These are phyloP conservation scores for Ceratocystis diversiconidia DNA, from an alignment of 2,329 filamentous ascomycete species.

Conservation along the genomic window DNA sequence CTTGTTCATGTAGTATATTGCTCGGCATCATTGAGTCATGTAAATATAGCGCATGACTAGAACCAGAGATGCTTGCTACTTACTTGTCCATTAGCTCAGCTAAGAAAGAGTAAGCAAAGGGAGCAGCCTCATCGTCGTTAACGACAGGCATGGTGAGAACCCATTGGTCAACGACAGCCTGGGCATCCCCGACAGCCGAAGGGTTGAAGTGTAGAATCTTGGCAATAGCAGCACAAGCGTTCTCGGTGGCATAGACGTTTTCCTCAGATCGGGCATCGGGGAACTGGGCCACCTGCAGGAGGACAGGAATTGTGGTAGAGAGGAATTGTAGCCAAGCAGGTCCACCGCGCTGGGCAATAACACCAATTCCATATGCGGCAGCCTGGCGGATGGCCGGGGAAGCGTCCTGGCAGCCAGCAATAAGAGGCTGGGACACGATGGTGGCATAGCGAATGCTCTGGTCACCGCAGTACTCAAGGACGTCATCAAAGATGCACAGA, in stretches of 20 bases:
- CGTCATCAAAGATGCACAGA: conserved; percentile 97
- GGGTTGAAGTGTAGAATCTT: conserved; percentile 91
- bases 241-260: conserved; percentile 93
- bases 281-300: conserved; percentile 74
- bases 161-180: conserved; percentile 72
- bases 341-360: conserved; percentile 86
- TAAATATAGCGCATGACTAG: background rate
- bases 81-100: conserved; percentile 88
- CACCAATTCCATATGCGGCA: conserved; percentile 87
- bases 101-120: conserved; percentile 87
- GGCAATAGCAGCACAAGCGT: conserved; percentile 88
- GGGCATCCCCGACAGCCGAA: conserved; percentile 57
- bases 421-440: conserved; percentile 73
- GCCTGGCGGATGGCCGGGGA: conserved; percentile 90
- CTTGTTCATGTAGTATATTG: background rate
- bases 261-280: conserved; percentile 77
- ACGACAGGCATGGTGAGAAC: conserved; percentile 78
- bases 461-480: conserved; percentile 87
- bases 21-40: background rate
- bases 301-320: conserved; percentile 58
- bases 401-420: conserved; percentile 71
- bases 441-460: conserved; percentile 77
- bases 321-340: conserved; percentile 78
- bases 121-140: conserved; percentile 93
- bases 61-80: conserved; percentile 30